Base-by-base conservation (phyloP, 805 yeast genomes). In the Kuraishia cidri region DNA sequence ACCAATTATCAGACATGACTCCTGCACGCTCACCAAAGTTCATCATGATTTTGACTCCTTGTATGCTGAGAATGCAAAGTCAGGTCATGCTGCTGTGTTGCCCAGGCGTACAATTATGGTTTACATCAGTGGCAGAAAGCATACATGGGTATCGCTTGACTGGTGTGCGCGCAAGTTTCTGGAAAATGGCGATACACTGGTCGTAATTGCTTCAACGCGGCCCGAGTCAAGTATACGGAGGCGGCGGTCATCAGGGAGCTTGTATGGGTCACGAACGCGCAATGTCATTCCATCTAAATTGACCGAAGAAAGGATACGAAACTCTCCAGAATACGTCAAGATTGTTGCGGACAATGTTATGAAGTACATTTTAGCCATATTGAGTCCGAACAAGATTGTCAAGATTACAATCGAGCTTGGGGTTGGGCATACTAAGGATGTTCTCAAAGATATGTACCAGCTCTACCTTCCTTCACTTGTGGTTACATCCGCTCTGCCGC, bases 131-230 rank as follows among this genome's bases (percentile, higher is more conserved):
- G 94, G 86, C 3, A 59, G 90, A 37, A 65, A 60, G 35, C 90
- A 82, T 56, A 79, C 92, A 0, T 83, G 94, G 94, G 85, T 80
- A 8, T 76, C 86, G 1, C 52, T 83, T 18, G 94, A 83, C 50
- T 83, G 83, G 78, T 59, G 73, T 5, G 54, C 81, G 34, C 62
- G 62, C 30, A 57, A 63, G 26, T 55, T 79, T 9, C 52, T 79
- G 3, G 74, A 70, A 42, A 60, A 75, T 43, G 84, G 86, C 6
- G 94, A 83, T 51, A 66, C 75, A 10, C 53, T 83, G 9, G 71
- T 82, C 3, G 66, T 83, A 6, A 68, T 74, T 5, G 66, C 87
- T 1, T 60, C 79, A 3, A 64, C 78, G 15, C 46, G 47, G 28
- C 58, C 61, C 9, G 13, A 27, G 17, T 13, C 14, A 10, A 9